Conservation (phyloP, 768 basidiomycete genomes). For the Lyophyllum decastes region DNA sequence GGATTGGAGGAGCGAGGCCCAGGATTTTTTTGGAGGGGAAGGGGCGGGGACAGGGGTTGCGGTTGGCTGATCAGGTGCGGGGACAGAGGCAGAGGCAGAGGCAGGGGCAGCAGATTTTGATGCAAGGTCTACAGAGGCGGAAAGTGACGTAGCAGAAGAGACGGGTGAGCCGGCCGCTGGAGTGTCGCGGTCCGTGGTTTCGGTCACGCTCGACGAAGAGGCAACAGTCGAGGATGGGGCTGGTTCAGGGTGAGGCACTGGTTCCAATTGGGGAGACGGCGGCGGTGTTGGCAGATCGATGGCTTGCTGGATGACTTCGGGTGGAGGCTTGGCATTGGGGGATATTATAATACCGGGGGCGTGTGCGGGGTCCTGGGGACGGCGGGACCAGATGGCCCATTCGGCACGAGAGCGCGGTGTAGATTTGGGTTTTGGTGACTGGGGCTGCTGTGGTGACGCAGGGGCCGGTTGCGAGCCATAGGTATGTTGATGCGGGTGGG, state of each 20-base stretch:
- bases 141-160: constrained; percentile 35
- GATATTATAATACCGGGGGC: constrained; percentile 79
- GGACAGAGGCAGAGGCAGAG: constrained; percentile 2
- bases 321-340: constrained; percentile 60
- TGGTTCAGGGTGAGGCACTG: neutral
- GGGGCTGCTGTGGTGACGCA: neutral
- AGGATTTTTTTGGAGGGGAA: constrained; percentile 62
- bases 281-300: constrained; percentile 54
- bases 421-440: neutral
- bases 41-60: too few species aligned
- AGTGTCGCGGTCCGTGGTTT: constrained; percentile 51
- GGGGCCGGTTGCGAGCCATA: neutral
- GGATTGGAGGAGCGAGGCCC: constrained; percentile 70
- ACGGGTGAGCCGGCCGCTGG: constrained; percentile 57
- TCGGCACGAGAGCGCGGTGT: constrained; percentile 19
- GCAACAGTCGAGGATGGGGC: constrained; percentile 31
- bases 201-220: constrained; percentile 51
- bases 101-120: neutral
- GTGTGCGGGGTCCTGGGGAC: constrained; percentile 60
- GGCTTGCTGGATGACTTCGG: constrained; percentile 57
- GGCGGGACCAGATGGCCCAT: constrained; percentile 75
- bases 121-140: constrained; percentile 1
- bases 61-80: constrained; percentile 12
- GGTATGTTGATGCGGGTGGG: neutral
- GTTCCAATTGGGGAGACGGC: constrained; percentile 25